Percentiles rank a stretch among this genome's conserved stretches.
Evolutionary conservation across 148 eudicot genomes (phyloP).

Genomic region (Heliosperma pusillum): DNA sequence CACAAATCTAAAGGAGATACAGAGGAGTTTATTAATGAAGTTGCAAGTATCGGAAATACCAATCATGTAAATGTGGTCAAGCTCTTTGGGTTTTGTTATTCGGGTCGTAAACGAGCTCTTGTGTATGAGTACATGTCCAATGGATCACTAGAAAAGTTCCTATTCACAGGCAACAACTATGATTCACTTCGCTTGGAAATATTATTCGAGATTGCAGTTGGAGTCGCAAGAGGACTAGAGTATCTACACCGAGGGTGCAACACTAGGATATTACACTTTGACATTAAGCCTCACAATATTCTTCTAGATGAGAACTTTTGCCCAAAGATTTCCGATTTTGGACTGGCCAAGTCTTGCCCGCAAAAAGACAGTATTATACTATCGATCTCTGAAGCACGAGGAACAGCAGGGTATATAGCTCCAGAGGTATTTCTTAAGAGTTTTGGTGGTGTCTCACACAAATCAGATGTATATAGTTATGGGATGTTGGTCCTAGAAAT

Average conservation of each 20-base stretch:
- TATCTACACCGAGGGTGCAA: conserved; percentile 45
- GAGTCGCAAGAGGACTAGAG: conserved; percentile 41
- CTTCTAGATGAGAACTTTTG: conserved; percentile 31
- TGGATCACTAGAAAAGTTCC: conserved; percentile 40
- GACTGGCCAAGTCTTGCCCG: conserved; percentile 34
- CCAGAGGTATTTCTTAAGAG: conserved; percentile 30
- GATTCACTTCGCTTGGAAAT: conserved; percentile 16
- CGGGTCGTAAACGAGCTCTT: conserved; percentile 47
- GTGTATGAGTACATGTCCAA: conserved; percentile 78
- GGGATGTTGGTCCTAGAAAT: conserved; percentile 32
- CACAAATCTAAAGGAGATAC: conserved; percentile 20
- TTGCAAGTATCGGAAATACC: conserved; percentile 56
- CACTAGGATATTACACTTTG: conserved; percentile 39
- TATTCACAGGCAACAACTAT: conserved; percentile 9
- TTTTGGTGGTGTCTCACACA: conserved; percentile 32
- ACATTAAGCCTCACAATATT: conserved; percentile 49
- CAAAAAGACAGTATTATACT: conserved; percentile 26
- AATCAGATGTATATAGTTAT: conserved; percentile 34
- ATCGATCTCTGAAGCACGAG: conserved; percentile 32
- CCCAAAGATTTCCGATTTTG: conserved; percentile 44
- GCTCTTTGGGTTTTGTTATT: conserved; percentile 60
- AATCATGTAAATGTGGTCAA: conserved; percentile 65
- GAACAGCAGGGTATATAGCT: conserved; percentile 40
- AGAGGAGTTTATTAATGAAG: conserved; percentile 51
- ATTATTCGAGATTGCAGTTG: conserved; percentile 30